These are phyloP conservation scores for Artemisia princeps DNA, from an alignment of 140 eudicot genomes.

Conservation along the genomic window DNA sequence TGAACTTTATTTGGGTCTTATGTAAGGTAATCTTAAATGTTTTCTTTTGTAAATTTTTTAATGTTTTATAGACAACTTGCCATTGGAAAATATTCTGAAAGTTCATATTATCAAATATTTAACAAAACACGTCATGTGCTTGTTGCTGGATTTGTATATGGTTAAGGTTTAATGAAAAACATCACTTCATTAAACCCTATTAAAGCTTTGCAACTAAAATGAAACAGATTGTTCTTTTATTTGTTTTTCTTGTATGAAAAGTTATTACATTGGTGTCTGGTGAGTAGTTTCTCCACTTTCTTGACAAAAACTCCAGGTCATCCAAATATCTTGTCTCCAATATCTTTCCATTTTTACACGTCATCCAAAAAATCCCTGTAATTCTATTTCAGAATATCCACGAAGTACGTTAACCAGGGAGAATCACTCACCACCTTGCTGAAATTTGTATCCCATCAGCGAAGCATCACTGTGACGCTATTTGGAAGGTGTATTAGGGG, in stretches of 20 bases:
- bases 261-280: neutral
- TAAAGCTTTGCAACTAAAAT: no score
- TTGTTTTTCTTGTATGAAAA: neutral
- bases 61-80: neutral
- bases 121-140: neutral
- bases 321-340: conserved; percentile 17
- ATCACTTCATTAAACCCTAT: neutral
- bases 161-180: neutral
- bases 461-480: conserved; percentile 13
- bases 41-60: no score
- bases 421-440: conserved; percentile 15
- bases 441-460: neutral
- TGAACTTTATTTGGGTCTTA: neutral
- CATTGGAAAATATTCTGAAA: neutral
- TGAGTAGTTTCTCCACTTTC: neutral
- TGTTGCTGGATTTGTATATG: conserved; percentile 2
- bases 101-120: conserved; percentile 2
- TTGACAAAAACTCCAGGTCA: conserved; percentile 1
- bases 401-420: neutral
- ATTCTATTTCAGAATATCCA: conserved; percentile 17
- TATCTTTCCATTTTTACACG: conserved; percentile 16
- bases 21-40: no score
- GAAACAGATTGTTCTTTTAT: neutral
- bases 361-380: conserved; percentile 13
- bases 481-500: conserved; percentile 9